These are phyloP conservation scores for Prunus armeniaca DNA, from an alignment of 306 rosid species.

Conservation along the genomic window DNA sequence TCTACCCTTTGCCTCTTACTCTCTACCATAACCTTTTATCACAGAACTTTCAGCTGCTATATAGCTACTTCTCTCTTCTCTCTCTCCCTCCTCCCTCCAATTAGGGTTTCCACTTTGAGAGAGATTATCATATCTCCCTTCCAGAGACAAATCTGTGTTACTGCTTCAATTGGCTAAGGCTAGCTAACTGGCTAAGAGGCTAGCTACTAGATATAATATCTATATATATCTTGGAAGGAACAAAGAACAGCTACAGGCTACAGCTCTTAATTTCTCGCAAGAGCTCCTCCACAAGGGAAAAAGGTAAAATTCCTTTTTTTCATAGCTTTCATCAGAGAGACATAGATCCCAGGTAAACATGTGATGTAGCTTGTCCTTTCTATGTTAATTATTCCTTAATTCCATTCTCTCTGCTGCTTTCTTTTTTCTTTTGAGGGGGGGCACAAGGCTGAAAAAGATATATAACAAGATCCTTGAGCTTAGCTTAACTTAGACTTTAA, in stretches of 20 bases:
- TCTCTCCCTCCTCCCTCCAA: background rate
- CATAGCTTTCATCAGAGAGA: conserved; percentile 6
- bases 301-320: conserved; percentile 28
- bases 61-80: background rate
- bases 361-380: background rate
- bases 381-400: background rate
- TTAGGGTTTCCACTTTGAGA: conserved; percentile 65
- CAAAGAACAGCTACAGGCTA: conserved; percentile 28
- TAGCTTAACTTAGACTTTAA: conserved; percentile 25
- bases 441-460: conserved; percentile 12
- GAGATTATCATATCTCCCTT: conserved; percentile 8
- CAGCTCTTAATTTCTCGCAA: conserved; percentile 28
- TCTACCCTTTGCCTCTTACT: conserved; percentile 22
- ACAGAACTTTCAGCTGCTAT: background rate
- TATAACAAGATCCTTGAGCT: conserved; percentile 13
- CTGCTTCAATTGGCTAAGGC: conserved; percentile 46
- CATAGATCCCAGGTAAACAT: conserved; percentile 6
- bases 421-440: conserved; percentile 28
- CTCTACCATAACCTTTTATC: background rate
- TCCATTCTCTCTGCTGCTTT: conserved; percentile 7
- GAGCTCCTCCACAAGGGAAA: conserved; percentile 31
- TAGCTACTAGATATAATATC: too few relatives aligned
- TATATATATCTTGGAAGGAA: conserved; percentile 26
- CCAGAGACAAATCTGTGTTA: conserved; percentile 34
- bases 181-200: background rate